phyloP scores from a whole-genome alignment of 371 early-diverging fungal species.

The Funneliformis caledonium region DNA sequence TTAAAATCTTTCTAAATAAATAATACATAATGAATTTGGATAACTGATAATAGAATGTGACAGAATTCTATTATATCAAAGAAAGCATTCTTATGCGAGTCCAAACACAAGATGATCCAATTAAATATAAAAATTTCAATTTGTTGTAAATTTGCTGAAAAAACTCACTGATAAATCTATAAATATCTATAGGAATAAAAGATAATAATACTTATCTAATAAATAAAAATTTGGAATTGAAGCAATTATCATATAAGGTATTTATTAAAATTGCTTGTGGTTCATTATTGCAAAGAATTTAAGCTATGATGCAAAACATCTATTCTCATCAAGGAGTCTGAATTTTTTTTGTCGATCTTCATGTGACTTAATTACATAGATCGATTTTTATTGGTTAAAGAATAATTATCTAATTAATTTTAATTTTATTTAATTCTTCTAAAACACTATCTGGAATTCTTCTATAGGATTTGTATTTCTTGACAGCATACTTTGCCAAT shows the following conservation, averaged over 20 bases:
- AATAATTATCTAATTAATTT: no score
- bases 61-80: conserved; percentile 16
- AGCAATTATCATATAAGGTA: conserved; percentile 29
- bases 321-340: no score
- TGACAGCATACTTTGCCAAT: no score
- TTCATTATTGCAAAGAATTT: not conserved
- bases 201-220: not conserved
- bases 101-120: conserved; percentile 27
- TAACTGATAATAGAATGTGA: conserved; percentile 19
- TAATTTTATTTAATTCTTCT: no score
- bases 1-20: not conserved
- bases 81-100: conserved; percentile 28
- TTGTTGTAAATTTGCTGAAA: conserved; percentile 23
- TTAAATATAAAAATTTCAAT: conserved; percentile 25
- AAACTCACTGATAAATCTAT: conserved; percentile 32
- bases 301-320: no score
- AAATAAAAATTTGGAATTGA: conserved; percentile 31
- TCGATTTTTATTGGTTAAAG: no score
- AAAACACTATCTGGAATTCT: no score
- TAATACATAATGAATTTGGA: conserved; percentile 4
- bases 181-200: conserved; percentile 10
- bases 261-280: conserved; percentile 31
- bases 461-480: no score
- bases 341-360: no score
- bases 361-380: no score